Percentiles rank a stretch among this genome's conserved stretches.
Evolutionary conservation across 2,329 filamentous ascomycete genomes (phyloP).

Genomic region (Penicillium palitans): DNA sequence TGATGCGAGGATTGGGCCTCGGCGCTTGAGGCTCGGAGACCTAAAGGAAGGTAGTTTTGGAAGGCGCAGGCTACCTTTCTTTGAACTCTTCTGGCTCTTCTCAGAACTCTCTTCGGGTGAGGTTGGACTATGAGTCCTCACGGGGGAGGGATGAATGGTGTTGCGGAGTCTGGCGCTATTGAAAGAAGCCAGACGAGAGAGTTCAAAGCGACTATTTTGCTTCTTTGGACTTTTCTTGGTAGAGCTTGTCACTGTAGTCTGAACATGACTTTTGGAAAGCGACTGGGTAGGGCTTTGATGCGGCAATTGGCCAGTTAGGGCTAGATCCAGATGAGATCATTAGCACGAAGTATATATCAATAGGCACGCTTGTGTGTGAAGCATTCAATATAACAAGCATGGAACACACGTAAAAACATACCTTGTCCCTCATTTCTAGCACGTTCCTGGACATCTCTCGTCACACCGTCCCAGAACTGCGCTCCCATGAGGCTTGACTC

Average conservation of each 20-base stretch:
- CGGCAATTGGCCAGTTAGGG: not conserved
- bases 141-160: not conserved
- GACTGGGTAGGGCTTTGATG: not conserved
- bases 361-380: fast-evolving
- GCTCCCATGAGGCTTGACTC: not conserved
- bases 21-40: not conserved
- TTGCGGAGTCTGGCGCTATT: not conserved
- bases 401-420: not conserved
- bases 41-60: not conserved
- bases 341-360: not conserved
- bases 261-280: not conserved
- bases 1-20: not conserved
- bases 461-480: not conserved
- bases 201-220: not conserved
- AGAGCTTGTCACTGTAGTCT: not conserved
- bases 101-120: not conserved
- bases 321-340: not conserved
- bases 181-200: not conserved
- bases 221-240: not conserved
- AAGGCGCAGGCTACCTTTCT: not conserved
- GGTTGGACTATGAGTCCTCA: not conserved
- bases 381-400: not conserved
- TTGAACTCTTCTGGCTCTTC: not conserved
- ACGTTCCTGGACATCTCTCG: not conserved
- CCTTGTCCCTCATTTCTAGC: not conserved